Percentiles rank a stretch among this genome's conserved stretches.
Conservation (phyloP, 108 stramenopile genomes). For the Pseudonitzschia multistriata region DNA sequence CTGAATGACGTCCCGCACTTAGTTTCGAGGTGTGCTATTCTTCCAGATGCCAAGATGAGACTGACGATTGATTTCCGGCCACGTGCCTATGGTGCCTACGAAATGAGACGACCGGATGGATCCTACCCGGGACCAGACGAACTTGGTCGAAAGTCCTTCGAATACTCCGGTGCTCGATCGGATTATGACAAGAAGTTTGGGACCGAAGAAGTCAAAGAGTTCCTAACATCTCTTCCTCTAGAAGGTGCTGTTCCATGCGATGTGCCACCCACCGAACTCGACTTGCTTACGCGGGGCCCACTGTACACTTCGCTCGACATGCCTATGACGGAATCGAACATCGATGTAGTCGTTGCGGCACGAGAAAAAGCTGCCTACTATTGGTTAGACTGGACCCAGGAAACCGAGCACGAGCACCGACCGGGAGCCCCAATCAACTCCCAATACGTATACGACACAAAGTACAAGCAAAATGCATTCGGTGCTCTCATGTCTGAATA, state of each 20-base stretch:
- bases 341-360: slow-evolving; percentile 45
- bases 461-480: slow-evolving; percentile 69
- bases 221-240: slow-evolving; percentile 38
- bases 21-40: slow-evolving; percentile 48
- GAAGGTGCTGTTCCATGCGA: slow-evolving; percentile 43
- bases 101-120: slow-evolving; percentile 56
- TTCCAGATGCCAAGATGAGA: slow-evolving; percentile 22
- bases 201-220: slow-evolving; percentile 46
- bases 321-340: slow-evolving; percentile 65
- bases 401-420: slow-evolving; percentile 50
- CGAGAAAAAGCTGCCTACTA: slow-evolving; percentile 57
- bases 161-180: slow-evolving; percentile 62
- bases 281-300: slow-evolving; percentile 64
- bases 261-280: slow-evolving; percentile 39
- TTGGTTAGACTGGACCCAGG: slow-evolving; percentile 68
- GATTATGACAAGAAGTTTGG: slow-evolving; percentile 73
- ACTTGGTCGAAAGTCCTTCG: slow-evolving; percentile 73
- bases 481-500: slow-evolving; percentile 63
- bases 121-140: slow-evolving; percentile 76
- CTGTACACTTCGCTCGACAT: slow-evolving; percentile 46
- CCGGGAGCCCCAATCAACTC: slow-evolving; percentile 77
- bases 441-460: slow-evolving; percentile 82
- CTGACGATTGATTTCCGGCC: slow-evolving; percentile 72
- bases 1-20: slow-evolving; percentile 78
- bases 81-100: slow-evolving; percentile 76